Base-by-base conservation (phyloP, 176 grass and related monocot genomes). In the Tillandsia leiboldiana region DNA sequence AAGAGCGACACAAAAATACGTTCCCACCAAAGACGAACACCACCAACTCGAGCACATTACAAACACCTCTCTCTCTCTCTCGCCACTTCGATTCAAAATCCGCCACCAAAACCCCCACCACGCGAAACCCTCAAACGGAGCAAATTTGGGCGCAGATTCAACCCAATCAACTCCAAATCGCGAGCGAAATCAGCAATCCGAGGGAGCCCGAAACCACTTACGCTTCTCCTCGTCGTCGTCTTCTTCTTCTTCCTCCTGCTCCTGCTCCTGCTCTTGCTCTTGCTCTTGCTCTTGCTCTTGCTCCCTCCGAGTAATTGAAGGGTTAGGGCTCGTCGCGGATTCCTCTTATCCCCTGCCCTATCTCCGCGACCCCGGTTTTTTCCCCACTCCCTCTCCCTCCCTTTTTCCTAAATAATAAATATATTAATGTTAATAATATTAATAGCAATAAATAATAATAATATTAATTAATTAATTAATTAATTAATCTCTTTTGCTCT, bases 311-410 rank as follows among this genome's bases (percentile, higher is more conserved):
- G 13, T 9, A 65, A 73, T 68, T 74, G 63, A 74, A 74, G 71
- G 71, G 78, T 81, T 81, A 81, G 78, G 78, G 78, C 74, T 81
- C 66, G 69, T 56, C 66, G 69, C 48, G 22, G 68, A 79, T 79
- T 49, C 33, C 33, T 42, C 47, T 65, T 24, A 56, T 62, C 47
- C 48, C 67, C 27, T 67, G 27, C 11, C 65, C 15, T 67, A 27
- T 48, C 12, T n/a, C 28, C 9, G 65, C 65, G 1, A 67, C 65
- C 33, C 9, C 28, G 10, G 33, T 20, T 49, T 49, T 20, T 48
- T 9, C 15, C 17, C n/a, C 5, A 62, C 69, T 69, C 52, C 52
- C 29, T 70, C 50, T 63, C 56, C 64, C 57, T 18, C 42, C 26
- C 57, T 66, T 73, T 65, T 65, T 24, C 22, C 74, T 18, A 22